phyloP scores from a whole-genome alignment of 768 basidiomycete species.

The Lactarius hatsudake region DNA sequence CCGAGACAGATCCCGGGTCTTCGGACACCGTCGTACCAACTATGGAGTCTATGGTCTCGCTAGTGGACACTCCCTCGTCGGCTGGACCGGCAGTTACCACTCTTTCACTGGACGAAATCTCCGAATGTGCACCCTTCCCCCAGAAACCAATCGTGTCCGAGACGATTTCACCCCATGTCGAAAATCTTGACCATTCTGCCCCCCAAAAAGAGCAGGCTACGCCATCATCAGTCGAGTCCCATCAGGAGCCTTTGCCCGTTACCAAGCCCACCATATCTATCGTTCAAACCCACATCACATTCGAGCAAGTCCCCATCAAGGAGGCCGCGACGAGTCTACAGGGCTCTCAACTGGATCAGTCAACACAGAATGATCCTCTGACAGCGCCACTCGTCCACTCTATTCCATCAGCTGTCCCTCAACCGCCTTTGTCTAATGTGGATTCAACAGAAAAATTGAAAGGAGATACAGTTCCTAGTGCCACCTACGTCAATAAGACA shows the following conservation, averaged over 20 bases:
- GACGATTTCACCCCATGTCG: neutral
- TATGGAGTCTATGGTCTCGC: neutral
- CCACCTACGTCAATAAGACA: neutral
- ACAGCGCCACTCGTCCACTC: neutral
- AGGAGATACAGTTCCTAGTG: neutral
- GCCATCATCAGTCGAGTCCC: neutral
- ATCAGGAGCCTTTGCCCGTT: constrained; percentile 1
- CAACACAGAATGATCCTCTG: constrained; percentile 2
- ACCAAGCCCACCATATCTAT: neutral
- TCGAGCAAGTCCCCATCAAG: constrained; percentile 10
- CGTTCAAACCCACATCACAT: constrained; percentile 7
- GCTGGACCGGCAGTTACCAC: neutral
- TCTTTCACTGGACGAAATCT: neutral
- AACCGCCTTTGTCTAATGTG: neutral
- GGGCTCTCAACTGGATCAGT: constrained; percentile 3
- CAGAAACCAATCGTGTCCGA: neutral
- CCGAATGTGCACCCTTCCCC: neutral
- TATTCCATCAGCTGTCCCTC: constrained; percentile 6
- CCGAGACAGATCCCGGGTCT: neutral
- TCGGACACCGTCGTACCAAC: constrained; percentile 1
- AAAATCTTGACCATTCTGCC: neutral
- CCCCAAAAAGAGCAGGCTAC: neutral
- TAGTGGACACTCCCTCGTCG: neutral
- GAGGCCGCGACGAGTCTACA: neutral
- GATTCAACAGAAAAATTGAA: neutral